Evolutionary conservation across 768 basidiomycete species (phyloP), one percentile per base, ranked within the genome.

Genomic region (Gautieria morchelliformis): DNA sequence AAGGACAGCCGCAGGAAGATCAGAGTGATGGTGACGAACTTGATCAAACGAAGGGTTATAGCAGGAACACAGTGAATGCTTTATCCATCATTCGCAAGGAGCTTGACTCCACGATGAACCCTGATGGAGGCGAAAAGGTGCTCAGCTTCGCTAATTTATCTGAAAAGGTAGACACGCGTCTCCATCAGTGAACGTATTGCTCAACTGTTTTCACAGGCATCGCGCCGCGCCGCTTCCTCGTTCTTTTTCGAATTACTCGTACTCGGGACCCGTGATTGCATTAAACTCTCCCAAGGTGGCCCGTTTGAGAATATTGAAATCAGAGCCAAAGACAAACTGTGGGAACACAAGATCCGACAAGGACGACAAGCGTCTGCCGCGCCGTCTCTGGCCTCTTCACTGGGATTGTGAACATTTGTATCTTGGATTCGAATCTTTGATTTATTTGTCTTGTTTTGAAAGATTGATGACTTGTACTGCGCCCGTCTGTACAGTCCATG

Each of bases 191-290:
- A 51, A 27, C 15, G 14, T 57, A 37, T 32, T 11, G 20, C 44
- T 45, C 15, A 39, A 11, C 7, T 2, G 14, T 46, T 41, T 4
- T 56, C 9, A n/a, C 63, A 94, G 90, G 87, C 93, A 12, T 88
- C 91, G 10, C 85, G 90, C 48, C 83, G 92, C 42, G 96, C 93
- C 12, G 93, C 95, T 1, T 83, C 95, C 1, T 85, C 92, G 1
- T 97, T 99, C 76, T 99, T 99, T 78, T 99, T 99, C 67, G 96
- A 99, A 70, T 72, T 97, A 35, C 84, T 99, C 30, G 92, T 98
- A 1, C 81, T 99, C 1, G 86, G 92, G 10, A 97, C 95, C 4
- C 85, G 90, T 35, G 94, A 97, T 68, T 93, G 89, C 66, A 75
- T 99, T 63, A 83, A 87, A 63, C 70, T 99, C 45, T 72, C 81